phyloP scores from a whole-genome alignment of 2,329 filamentous ascomycete genomes.

The Penicillium sp. region DNA sequence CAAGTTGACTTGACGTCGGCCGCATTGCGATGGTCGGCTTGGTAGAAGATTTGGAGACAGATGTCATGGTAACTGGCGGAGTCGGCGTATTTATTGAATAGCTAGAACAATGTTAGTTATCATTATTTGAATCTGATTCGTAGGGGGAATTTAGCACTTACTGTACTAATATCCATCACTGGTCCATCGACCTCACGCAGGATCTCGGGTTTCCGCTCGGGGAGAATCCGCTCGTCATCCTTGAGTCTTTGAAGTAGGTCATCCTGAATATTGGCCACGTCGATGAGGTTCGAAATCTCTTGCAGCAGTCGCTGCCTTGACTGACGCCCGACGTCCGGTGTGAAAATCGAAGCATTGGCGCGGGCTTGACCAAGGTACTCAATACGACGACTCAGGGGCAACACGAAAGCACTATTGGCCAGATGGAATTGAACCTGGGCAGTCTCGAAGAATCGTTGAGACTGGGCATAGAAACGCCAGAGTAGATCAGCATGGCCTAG shows the following conservation, averaged over 20 bases:
- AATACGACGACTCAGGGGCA: slow-evolving; percentile 82
- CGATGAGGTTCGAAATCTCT: slow-evolving; percentile 79
- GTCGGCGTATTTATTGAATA: slow-evolving; percentile 93
- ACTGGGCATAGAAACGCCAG: slow-evolving; percentile 88
- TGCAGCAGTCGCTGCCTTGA: slow-evolving; percentile 82
- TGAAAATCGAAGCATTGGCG: slow-evolving; percentile 84
- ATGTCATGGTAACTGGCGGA: slow-evolving; percentile 91
- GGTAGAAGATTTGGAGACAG: slow-evolving; percentile 86
- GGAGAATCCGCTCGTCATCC: slow-evolving; percentile 67
- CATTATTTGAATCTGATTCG: background rate
- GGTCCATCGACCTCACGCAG: slow-evolving; percentile 70
- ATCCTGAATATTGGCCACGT: slow-evolving; percentile 92
- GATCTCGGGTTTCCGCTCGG: slow-evolving; percentile 64
- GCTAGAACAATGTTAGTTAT: slow-evolving; percentile 48
- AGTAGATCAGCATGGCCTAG: slow-evolving; percentile 82
- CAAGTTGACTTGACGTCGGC: slow-evolving; percentile 82
- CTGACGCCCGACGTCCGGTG: slow-evolving; percentile 72
- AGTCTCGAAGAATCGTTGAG: slow-evolving; percentile 79
- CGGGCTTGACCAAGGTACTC: slow-evolving; percentile 87
- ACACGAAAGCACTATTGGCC: slow-evolving; percentile 75
- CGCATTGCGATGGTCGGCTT: slow-evolving; percentile 85
- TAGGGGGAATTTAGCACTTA: slow-evolving; percentile 49
- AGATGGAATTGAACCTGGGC: slow-evolving; percentile 82
- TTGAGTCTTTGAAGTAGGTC: slow-evolving; percentile 79
- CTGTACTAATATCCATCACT: slow-evolving; percentile 72